These are phyloP conservation scores for Aotearoamyces nothofagi DNA, from an alignment of 2,329 filamentous ascomycete species.

Conservation along the genomic window DNA sequence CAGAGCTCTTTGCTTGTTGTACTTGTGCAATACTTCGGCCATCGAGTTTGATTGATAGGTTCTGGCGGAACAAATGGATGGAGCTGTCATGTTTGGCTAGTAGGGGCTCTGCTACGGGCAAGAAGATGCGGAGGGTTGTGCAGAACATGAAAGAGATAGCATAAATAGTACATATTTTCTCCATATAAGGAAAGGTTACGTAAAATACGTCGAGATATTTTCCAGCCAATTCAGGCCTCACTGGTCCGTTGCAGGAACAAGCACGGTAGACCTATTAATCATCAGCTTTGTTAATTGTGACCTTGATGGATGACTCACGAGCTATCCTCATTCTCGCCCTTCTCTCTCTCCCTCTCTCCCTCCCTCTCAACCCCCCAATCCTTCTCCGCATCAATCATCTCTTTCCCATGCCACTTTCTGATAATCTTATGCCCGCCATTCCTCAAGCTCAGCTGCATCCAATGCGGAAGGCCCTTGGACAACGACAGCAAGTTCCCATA, in stretches of 20 bases:
- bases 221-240: slow-evolving; percentile 2
- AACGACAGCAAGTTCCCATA: slow-evolving; percentile 25
- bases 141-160: too few relatives aligned
- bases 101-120: too few relatives aligned
- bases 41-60: too few relatives aligned
- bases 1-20: too few relatives aligned
- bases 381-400: slow-evolving; percentile 18
- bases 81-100: too few relatives aligned
- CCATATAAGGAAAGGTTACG: too few relatives aligned
- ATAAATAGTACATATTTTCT: too few relatives aligned
- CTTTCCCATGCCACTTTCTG: slow-evolving; percentile 16
- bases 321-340: slow-evolving; percentile 11
- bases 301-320: slow-evolving; percentile 10
- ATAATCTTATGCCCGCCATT: slow-evolving; percentile 19
- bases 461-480: slow-evolving; percentile 41
- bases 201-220: too few relatives aligned
- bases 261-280: slow-evolving; percentile 11
- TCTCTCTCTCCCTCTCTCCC: slow-evolving; percentile 6
- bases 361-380: slow-evolving; percentile 11
- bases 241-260: slow-evolving; percentile 8
- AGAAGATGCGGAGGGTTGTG: too few relatives aligned
- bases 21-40: too few relatives aligned
- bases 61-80: too few relatives aligned
- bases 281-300: slow-evolving; percentile 1
- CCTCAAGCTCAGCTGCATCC: slow-evolving; percentile 41